Evolutionary conservation across 1,284 basidiomycete genomes (phyloP).

Genomic region (Malassezia equina): DNA sequence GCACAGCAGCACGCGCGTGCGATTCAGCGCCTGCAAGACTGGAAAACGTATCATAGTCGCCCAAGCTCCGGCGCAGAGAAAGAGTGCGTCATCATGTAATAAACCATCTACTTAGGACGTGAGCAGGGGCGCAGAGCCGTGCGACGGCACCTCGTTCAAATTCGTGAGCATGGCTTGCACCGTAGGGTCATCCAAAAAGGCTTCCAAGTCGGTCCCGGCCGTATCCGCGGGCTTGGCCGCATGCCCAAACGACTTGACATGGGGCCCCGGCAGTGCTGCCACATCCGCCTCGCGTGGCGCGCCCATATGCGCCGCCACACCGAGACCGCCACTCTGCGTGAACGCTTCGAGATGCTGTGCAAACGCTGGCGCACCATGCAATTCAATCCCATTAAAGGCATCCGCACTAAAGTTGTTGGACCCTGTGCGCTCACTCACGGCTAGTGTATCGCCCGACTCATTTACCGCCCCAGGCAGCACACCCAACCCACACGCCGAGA

Average conservation of each 20-base stretch:
- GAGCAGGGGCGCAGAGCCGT: background rate
- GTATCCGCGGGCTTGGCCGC: background rate
- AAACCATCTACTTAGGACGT: background rate
- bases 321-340: conserved; percentile 23
- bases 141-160: background rate
- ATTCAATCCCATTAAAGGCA: conserved; percentile 30
- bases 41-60: conserved; percentile 25
- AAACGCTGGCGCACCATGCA: conserved; percentile 30
- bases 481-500: conserved; percentile 35
- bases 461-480: conserved; percentile 17
- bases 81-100: conserved; percentile 35
- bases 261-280: conserved; percentile 1
- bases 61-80: conserved; percentile 34
- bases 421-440: conserved; percentile 7
- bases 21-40: conserved; percentile 83
- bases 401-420: conserved; percentile 21
- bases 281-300: background rate
- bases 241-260: conserved; percentile 8
- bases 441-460: background rate
- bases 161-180: conserved; percentile 13
- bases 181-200: conserved; percentile 14
- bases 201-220: background rate
- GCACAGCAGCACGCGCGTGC: conserved; percentile 85
- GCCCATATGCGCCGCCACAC: conserved; percentile 33
- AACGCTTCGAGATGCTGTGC: conserved; percentile 28